phyloP scores from a whole-genome alignment of 2,329 filamentous ascomycete species.

The Lasiodiplodia sp. region DNA sequence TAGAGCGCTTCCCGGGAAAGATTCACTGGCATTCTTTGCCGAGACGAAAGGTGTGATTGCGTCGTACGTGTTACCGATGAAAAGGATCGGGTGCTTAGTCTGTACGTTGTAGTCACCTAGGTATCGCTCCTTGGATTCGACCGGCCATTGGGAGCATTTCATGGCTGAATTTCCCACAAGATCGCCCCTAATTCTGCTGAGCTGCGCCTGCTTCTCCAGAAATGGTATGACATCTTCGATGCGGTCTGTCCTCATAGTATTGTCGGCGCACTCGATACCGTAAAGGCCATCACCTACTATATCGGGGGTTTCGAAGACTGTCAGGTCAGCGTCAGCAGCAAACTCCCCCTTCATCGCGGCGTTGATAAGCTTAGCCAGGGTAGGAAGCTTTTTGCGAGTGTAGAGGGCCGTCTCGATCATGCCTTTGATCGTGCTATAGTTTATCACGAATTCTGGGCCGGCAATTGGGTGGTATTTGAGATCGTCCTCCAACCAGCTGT shows the following conservation, averaged over 20 bases:
- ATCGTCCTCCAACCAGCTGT: background rate
- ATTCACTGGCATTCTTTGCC: slow-evolving; percentile 34
- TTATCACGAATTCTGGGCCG: background rate
- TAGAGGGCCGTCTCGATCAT: no score
- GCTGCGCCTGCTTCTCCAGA: background rate
- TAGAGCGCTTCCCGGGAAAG: slow-evolving; percentile 31
- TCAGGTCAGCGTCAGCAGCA: no score
- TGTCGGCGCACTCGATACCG: no score
- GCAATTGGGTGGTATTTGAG: slow-evolving; percentile 3
- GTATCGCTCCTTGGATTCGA: slow-evolving; percentile 34
- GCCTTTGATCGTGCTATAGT: background rate
- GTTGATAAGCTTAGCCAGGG: no score
- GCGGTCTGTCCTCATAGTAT: no score
- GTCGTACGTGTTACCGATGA: slow-evolving; percentile 34
- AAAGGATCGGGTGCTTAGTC: slow-evolving; percentile 33
- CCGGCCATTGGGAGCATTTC: slow-evolving; percentile 37
- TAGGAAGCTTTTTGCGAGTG: no score
- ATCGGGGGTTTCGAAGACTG: no score
- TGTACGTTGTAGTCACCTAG: slow-evolving; percentile 33
- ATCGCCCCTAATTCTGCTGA: slow-evolving; percentile 32
- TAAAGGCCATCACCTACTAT: no score
- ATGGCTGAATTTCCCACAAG: slow-evolving; percentile 35
- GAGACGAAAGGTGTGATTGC: slow-evolving; percentile 34
- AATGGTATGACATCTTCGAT: background rate
- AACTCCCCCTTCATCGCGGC: no score